phyloP scores from a whole-genome alignment of 2,329 filamentous ascomycete species.

The Colletotrichum euphorbiae region DNA sequence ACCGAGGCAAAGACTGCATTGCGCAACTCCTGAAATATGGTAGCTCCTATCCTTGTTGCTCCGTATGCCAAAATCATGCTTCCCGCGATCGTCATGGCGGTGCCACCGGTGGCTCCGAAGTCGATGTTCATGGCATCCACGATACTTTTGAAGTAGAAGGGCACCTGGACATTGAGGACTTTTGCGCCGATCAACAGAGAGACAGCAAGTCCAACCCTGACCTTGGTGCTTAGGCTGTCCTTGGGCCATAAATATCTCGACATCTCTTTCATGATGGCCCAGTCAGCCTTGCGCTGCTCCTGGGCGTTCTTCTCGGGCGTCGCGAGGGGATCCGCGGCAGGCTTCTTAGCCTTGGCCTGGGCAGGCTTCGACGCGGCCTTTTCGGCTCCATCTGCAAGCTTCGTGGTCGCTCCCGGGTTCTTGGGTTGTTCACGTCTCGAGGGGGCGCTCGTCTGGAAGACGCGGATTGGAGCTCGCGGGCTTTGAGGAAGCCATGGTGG shows the following conservation, averaged over 20 bases:
- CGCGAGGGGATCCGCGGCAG: constrained; percentile 66
- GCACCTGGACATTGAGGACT: constrained; percentile 95
- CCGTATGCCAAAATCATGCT: constrained; percentile 96
- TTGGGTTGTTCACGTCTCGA: constrained; percentile 27
- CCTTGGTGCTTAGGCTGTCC: constrained; percentile 82
- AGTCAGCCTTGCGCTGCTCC: constrained; percentile 95
- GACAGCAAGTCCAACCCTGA: constrained; percentile 88
- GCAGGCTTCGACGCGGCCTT: constrained; percentile 1
- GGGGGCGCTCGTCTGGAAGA: constrained; percentile 39
- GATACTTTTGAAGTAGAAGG: constrained; percentile 99
- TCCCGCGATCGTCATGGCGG: constrained; percentile 87
- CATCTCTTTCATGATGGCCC: constrained; percentile 99
- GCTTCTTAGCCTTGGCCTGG: constrained; percentile 36
- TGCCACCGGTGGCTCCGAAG: constrained; percentile 86
- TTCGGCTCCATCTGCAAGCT: neutral
- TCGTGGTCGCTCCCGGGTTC: constrained; percentile 3
- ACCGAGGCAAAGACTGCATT: constrained; percentile 98
- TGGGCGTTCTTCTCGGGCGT: constrained; percentile 76
- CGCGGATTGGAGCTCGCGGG: constrained; percentile 31
- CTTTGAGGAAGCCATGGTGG: constrained; percentile 39
- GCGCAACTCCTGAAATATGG: constrained; percentile 90
- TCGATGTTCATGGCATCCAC: constrained; percentile 99
- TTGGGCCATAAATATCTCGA: constrained; percentile 96
- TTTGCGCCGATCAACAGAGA: constrained; percentile 89
- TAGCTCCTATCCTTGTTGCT: constrained; percentile 86